Base-by-base conservation (phyloP, 2,329 filamentous ascomycete genomes). In the Camillea tinctor region DNA sequence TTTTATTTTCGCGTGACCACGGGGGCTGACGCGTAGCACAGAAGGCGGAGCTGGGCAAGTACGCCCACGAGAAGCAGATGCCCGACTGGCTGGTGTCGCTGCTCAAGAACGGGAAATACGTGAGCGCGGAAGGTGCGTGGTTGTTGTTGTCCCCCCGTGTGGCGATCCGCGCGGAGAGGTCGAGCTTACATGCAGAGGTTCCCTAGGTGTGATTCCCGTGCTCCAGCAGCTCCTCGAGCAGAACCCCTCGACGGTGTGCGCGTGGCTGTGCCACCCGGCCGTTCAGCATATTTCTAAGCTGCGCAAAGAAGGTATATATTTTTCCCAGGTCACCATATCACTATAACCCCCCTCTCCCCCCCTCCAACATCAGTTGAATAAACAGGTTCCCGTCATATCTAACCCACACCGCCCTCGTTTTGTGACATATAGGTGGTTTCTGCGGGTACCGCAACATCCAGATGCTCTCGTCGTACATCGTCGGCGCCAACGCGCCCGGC, bases 361-460 rank as follows among this genome's bases (percentile, higher is more conserved):
- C n/a, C n/a, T n/a, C n/a, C n/a, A n/a, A n/a, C n/a, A n/a, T n/a
- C n/a, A n/a, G n/a, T n/a, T n/a, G n/a, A n/a, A n/a, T 30, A 30
- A 30, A 30, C 1, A 30, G 13, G 13, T 4, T 11, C 24, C 26
- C 26, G 58, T 66, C 13, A 64, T 22, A n/a, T n/a, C n/a, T n/a
- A n/a, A n/a, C n/a, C n/a, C n/a, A n/a, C n/a, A n/a, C n/a, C n/a
- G n/a, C n/a, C n/a, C n/a, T n/a, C n/a, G n/a, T n/a, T n/a, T n/a
- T n/a, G n/a, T 13, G 50, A n/a, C 30, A 1, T 20, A 8, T 21
- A 85, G 93, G 93, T 21, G 91, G 92, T 5, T 98, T 98, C 73
- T 98, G 94, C 72, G 94, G 94, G 3, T 98, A 97, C 73, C 85
- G 94, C 49, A 98, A 96, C 71, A 96, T 97, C 30, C 95, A 98